Percentiles rank a stretch among this genome's conserved stretches.
These are phyloP conservation scores for Lactarius pseudohatsudake DNA, from an alignment of 768 basidiomycete species.

Conservation along the genomic window DNA sequence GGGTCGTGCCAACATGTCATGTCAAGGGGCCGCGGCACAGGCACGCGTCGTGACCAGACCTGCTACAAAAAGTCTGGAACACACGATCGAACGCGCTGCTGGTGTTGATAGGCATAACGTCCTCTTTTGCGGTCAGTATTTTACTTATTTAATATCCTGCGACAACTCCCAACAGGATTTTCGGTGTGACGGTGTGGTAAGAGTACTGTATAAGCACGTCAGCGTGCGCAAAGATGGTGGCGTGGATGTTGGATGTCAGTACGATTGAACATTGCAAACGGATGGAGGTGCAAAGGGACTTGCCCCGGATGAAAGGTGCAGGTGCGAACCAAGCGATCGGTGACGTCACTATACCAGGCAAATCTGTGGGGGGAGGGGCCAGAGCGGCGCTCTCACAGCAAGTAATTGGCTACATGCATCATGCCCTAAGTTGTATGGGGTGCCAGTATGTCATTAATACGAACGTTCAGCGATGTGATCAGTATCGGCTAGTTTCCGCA, in stretches of 20 bases:
- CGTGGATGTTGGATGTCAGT: conserved; percentile 48
- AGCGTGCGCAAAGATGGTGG: conserved; percentile 94
- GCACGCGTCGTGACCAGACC: not conserved
- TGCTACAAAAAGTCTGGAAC: not conserved
- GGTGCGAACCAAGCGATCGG: conserved; percentile 45
- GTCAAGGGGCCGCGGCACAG: not conserved
- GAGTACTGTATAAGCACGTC: conserved; percentile 44
- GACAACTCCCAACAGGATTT: conserved; percentile 43
- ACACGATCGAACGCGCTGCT: not conserved
- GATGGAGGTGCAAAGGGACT: too few relatives aligned
- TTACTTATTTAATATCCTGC: not conserved
- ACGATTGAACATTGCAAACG: too few relatives aligned
- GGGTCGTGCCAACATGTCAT: not conserved
- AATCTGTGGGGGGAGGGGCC: conserved; percentile 58
- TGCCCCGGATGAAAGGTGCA: not conserved
- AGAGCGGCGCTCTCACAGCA: conserved; percentile 62
- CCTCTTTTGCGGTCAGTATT: not conserved
- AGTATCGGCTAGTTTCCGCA: too few relatives aligned
- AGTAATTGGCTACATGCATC: not conserved
- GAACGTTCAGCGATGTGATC: conserved; percentile 8
- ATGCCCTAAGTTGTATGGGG: not conserved
- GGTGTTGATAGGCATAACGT: not conserved
- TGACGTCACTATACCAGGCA: conserved; percentile 57
- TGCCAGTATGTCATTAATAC: not conserved
- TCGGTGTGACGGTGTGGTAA: conserved; percentile 43